Conservation (phyloP, 768 basidiomycete species). For the Asterophora parasitica region DNA sequence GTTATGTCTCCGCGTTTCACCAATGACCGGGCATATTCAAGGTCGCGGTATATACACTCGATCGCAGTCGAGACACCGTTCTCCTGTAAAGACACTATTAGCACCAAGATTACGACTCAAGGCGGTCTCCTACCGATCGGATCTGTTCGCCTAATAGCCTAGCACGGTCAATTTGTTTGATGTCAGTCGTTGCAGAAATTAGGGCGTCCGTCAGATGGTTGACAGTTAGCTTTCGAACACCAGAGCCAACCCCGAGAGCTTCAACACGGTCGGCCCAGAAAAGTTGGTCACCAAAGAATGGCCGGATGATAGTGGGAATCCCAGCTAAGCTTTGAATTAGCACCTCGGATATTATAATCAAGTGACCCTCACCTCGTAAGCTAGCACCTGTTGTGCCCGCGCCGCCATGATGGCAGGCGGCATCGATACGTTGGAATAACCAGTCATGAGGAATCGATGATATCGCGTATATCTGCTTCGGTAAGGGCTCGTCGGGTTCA, state of each 20-base stretch:
- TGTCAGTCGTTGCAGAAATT: constrained; percentile 75
- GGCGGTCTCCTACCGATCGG: constrained; percentile 50
- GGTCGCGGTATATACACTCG: constrained; percentile 92
- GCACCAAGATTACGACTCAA: not conserved
- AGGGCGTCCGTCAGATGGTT: constrained; percentile 77
- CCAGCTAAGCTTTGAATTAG: constrained; percentile 50
- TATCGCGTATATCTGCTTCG: constrained; percentile 78
- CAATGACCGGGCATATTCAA: constrained; percentile 89
- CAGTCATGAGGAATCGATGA: constrained; percentile 92
- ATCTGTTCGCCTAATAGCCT: constrained; percentile 83
- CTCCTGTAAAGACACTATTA: constrained; percentile 50
- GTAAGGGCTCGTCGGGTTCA: constrained; percentile 66
- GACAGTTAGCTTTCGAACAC: constrained; percentile 84
- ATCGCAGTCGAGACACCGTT: constrained; percentile 92
- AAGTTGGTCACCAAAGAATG: constrained; percentile 97
- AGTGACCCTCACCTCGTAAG: constrained; percentile 60
- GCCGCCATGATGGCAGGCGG: constrained; percentile 98
- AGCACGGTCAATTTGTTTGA: constrained; percentile 85
- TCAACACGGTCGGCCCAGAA: constrained; percentile 99
- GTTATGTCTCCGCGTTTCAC: constrained; percentile 51
- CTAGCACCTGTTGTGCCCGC: constrained; percentile 96
- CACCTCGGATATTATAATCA: not conserved
- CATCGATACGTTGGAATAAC: constrained; percentile 90
- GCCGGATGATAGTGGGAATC: constrained; percentile 92
- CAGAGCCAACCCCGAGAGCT: constrained; percentile 85